phyloP scores from a whole-genome alignment of 345 rosid genomes.

The Garcia nutans region DNA sequence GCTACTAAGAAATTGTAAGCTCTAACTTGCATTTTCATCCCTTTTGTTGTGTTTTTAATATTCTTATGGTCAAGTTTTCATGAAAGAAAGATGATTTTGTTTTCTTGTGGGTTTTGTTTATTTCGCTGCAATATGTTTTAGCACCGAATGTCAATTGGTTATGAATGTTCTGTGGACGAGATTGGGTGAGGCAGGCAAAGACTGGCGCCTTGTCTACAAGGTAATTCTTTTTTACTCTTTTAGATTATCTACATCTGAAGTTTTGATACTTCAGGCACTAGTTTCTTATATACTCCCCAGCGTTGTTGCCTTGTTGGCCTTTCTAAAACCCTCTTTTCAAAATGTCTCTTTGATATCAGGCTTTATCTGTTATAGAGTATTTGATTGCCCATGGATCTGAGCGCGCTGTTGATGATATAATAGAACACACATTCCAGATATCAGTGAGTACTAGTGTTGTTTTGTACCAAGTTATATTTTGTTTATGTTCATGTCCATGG shows the following conservation, averaged over 20 bases:
- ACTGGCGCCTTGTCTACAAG: constrained; percentile 99
- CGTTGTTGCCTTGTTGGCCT: constrained; percentile 13
- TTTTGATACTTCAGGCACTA: neutral
- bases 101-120: constrained; percentile 13
- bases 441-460: constrained; percentile 57
- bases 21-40: neutral
- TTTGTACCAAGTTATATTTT: constrained; percentile 12
- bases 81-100: constrained; percentile 1
- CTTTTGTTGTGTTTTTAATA: constrained; percentile 2
- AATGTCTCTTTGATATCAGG: constrained; percentile 43
- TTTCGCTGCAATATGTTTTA: constrained; percentile 35
- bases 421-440: constrained; percentile 93
- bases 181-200: constrained; percentile 84
- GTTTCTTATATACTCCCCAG: neutral
- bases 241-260: neutral
- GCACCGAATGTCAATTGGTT: constrained; percentile 92
- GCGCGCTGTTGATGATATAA: constrained; percentile 93
- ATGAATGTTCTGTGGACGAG: constrained; percentile 96
- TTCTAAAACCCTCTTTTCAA: constrained; percentile 3
- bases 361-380: constrained; percentile 88
- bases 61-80: constrained; percentile 2
- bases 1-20: constrained; percentile 88
- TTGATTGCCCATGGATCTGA: constrained; percentile 97
- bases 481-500: too few species aligned
- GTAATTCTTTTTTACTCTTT: constrained; percentile 35